Percentiles rank a stretch among this genome's conserved stretches.
These are phyloP conservation scores for Penicillium sp. DNA, from an alignment of 2,329 filamentous ascomycete genomes.

Conservation along the genomic window DNA sequence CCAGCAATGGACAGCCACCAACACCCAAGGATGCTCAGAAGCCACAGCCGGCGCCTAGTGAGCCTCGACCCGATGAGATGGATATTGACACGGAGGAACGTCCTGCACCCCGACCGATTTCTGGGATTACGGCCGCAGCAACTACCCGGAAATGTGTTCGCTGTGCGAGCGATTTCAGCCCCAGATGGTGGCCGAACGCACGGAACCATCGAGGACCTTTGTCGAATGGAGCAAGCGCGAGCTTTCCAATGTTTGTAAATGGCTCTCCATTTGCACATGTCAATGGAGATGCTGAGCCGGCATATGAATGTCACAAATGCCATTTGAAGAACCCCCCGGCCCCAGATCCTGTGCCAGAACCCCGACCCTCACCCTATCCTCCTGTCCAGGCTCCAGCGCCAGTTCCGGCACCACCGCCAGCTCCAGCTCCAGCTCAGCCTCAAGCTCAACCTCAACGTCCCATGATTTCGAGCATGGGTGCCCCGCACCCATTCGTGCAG, in stretches of 20 bases:
- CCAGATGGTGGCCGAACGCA: constrained; percentile 62
- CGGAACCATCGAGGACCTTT: constrained; percentile 48
- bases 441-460: constrained; percentile 27
- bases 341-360: constrained; percentile 25
- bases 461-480: constrained; percentile 32
- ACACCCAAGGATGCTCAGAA: constrained; percentile 28
- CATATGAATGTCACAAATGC: constrained; percentile 76
- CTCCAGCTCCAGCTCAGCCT: constrained; percentile 20
- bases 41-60: constrained; percentile 15
- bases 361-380: constrained; percentile 18
- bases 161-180: constrained; percentile 43
- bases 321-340: constrained; percentile 46
- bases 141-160: constrained; percentile 38
- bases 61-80: constrained; percentile 30
- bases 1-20: constrained; percentile 43
- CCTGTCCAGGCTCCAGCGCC: neutral
- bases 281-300: constrained; percentile 33
- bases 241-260: constrained; percentile 19
- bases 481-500: constrained; percentile 28
- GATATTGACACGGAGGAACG: constrained; percentile 32
- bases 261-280: constrained; percentile 26
- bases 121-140: constrained; percentile 11
- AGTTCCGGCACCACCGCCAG: neutral
- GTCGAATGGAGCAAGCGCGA: constrained; percentile 33
- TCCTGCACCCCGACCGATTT: constrained; percentile 18